A percentile compares a stretch with the other conserved stretches of the same genome.
phyloP scores from a whole-genome alignment of 176 grass and related monocot species.

The Secale cereale region DNA sequence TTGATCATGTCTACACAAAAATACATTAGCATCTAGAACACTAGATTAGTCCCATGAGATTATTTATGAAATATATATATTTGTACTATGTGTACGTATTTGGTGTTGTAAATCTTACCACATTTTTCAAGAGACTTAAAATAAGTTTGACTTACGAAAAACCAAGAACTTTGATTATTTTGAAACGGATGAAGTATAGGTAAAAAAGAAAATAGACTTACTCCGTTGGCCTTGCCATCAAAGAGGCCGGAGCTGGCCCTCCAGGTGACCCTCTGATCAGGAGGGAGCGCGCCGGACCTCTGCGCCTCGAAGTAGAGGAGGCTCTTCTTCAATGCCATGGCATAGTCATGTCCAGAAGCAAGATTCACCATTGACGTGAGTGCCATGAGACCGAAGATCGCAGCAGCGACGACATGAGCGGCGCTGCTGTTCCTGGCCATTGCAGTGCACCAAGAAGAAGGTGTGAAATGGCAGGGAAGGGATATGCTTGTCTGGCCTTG shows the following conservation, averaged over 20 bases:
- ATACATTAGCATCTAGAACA: no score
- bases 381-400: conserved; percentile 12
- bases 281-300: conserved; percentile 72
- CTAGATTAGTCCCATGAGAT: no score
- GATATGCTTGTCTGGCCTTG: neutral
- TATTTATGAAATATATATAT: no score
- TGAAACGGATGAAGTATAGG: no score
- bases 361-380: conserved; percentile 22
- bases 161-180: no score
- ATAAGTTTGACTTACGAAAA: no score
- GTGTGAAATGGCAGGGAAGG: neutral
- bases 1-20: no score
- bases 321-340: conserved; percentile 71
- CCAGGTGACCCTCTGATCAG: conserved; percentile 75
- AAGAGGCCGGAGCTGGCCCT: conserved; percentile 75
- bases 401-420: neutral
- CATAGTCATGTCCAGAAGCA: conserved; percentile 71
- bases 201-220: neutral
- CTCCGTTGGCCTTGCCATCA: conserved; percentile 85
- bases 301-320: conserved; percentile 94
- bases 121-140: no score
- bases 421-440: conserved; percentile 24
- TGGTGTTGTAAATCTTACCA: no score
- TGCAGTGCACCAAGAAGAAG: neutral
- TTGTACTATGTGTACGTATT: no score